These are phyloP conservation scores for Paratrypanosoma confusum DNA, from an alignment of 208 protist genomes.

Conservation along the genomic window DNA sequence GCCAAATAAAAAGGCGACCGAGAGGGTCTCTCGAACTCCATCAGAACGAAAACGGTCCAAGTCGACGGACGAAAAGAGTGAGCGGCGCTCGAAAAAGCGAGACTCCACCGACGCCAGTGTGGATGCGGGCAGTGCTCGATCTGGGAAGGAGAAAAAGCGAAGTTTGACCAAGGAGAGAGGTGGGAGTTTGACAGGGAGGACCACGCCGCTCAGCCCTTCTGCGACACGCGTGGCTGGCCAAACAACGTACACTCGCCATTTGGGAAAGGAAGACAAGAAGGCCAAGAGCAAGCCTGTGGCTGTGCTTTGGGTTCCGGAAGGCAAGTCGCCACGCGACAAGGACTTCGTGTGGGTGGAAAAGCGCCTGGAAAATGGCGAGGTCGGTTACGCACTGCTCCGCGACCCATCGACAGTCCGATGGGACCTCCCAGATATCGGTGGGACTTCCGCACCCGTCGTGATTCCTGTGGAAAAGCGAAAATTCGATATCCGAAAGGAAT, in stretches of 20 bases:
- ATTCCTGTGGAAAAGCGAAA: slow-evolving; percentile 1
- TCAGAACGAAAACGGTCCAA: too few species aligned
- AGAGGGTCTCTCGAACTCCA: too few species aligned
- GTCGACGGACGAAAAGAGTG: too few species aligned
- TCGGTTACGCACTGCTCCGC: slow-evolving; percentile 5
- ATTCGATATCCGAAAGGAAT: slow-evolving; percentile 7
- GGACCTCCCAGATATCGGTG: slow-evolving; percentile 11
- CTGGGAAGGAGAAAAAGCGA: background rate
- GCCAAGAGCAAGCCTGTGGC: slow-evolving; percentile 1
- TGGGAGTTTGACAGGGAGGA: background rate
- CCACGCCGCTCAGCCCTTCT: too few species aligned
- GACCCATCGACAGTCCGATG: slow-evolving; percentile 2
- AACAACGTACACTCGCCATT: too few species aligned
- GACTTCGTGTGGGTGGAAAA: slow-evolving; percentile 10
- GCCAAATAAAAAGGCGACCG: too few species aligned
- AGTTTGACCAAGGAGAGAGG: background rate
- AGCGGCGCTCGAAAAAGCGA: too few species aligned
- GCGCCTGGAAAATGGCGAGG: slow-evolving; percentile 1
- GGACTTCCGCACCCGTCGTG: background rate
- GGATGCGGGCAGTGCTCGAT: background rate
- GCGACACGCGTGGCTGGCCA: too few species aligned
- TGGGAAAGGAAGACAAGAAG: slow-evolving; percentile 2
- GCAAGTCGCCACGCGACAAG: slow-evolving; percentile 7
- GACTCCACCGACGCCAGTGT: too few species aligned
- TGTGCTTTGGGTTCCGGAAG: slow-evolving; percentile 13